Conservation (phyloP, 2,329 filamentous ascomycete species). For the Fusarium illudens region DNA sequence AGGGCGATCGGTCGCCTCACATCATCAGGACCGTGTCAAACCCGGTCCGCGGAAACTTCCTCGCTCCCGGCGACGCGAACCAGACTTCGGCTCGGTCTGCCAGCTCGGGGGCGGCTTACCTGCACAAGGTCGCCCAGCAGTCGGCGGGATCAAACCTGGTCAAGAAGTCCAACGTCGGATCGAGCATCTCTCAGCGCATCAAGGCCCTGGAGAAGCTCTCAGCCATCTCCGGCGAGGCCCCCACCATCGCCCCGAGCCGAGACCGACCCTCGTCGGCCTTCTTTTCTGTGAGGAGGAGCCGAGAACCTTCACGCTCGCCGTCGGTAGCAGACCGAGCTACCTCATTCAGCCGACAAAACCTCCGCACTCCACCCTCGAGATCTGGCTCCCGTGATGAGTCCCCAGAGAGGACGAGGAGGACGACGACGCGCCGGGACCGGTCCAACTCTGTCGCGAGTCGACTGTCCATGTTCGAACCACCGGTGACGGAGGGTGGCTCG, state of each 20-base stretch:
- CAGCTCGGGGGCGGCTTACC: slow-evolving; percentile 65
- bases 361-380: slow-evolving; percentile 46
- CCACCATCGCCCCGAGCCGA: slow-evolving; percentile 30
- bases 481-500: slow-evolving; percentile 32
- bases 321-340: slow-evolving; percentile 56
- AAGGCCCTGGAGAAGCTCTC: slow-evolving; percentile 88
- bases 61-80: slow-evolving; percentile 56
- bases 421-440: slow-evolving; percentile 53
- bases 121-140: slow-evolving; percentile 64
- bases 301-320: slow-evolving; percentile 56
- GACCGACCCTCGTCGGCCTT: slow-evolving; percentile 63
- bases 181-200: slow-evolving; percentile 92
- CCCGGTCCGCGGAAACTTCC: slow-evolving; percentile 54
- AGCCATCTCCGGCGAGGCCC: slow-evolving; percentile 45
- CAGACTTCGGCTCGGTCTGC: slow-evolving; percentile 60
- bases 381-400: slow-evolving; percentile 56
- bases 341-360: slow-evolving; percentile 47
- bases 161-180: slow-evolving; percentile 80
- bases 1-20: slow-evolving; percentile 42
- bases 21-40: slow-evolving; percentile 60
- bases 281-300: slow-evolving; percentile 64
- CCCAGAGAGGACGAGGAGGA: slow-evolving; percentile 53
- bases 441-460: slow-evolving; percentile 65
- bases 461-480: slow-evolving; percentile 63
- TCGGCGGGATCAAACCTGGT: slow-evolving; percentile 59